Evolutionary conservation across 495 filamentous ascomycete species (phyloP).

Genomic region (Penicillium robsamsonii): DNA sequence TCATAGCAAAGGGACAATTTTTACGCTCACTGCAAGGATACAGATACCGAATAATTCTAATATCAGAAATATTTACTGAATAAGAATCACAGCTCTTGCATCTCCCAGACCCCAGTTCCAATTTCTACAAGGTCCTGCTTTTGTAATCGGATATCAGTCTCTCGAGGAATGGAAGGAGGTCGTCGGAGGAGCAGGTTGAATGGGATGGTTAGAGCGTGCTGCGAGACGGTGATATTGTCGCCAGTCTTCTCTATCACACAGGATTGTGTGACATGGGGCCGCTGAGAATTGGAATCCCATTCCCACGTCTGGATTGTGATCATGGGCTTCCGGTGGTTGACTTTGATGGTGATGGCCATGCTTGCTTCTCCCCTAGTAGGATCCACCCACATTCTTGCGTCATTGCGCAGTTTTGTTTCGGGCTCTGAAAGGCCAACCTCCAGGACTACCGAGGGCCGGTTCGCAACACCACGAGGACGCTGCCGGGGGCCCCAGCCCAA

Average conservation of each 20-base stretch:
- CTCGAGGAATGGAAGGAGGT: not conserved
- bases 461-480: not conserved
- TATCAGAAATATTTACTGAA: no score
- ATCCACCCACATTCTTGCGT: not conserved
- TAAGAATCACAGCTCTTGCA: not conserved
- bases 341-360: not conserved
- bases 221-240: not conserved
- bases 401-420: not conserved
- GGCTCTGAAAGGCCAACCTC: not conserved
- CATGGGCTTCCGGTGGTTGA: not conserved
- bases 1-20: no score
- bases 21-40: no score
- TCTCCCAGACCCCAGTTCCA: not conserved
- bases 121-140: not conserved
- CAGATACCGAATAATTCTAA: no score
- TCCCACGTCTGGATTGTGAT: not conserved
- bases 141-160: slow-evolving; percentile 3
- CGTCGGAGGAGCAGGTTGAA: not conserved
- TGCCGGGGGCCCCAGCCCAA: not conserved
- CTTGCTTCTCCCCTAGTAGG: not conserved
- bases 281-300: not conserved
- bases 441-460: not conserved
- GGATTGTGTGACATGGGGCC: not conserved
- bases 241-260: not conserved
- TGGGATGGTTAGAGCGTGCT: not conserved